These are phyloP conservation scores for Neurospora sp. DNA, from an alignment of 495 filamentous ascomycete genomes.

Conservation along the genomic window DNA sequence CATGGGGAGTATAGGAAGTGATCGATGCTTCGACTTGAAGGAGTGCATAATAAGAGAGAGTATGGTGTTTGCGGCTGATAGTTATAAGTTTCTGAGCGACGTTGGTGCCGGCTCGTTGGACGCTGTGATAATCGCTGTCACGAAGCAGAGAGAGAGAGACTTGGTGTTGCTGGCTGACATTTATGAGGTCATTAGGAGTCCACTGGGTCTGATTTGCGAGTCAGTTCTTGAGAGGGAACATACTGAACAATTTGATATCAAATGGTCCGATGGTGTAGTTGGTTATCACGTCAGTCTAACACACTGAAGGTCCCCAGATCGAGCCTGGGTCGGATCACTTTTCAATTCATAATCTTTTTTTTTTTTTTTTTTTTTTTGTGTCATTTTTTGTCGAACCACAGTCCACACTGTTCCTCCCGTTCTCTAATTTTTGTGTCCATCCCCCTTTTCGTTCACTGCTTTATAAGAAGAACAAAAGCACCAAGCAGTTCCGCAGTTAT, in stretches of 20 bases:
- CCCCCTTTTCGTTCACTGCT: too few relatives aligned
- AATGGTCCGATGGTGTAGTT: neutral
- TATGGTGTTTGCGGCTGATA: too few relatives aligned
- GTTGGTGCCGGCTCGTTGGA: too few relatives aligned
- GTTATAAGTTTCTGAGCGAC: too few relatives aligned
- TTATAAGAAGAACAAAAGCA: too few relatives aligned
- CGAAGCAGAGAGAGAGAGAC: too few relatives aligned
- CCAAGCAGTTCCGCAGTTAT: too few relatives aligned
- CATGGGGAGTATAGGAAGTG: slow-evolving; percentile 1
- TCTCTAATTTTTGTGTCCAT: neutral
- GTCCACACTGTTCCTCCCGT: neutral
- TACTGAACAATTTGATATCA: rapidly evolving
- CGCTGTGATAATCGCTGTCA: too few relatives aligned
- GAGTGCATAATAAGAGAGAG: too few relatives aligned
- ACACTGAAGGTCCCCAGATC: neutral
- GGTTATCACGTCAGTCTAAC: neutral
- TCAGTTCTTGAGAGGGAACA: neutral
- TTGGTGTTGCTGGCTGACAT: too few relatives aligned
- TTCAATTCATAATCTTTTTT: neutral
- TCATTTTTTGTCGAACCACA: neutral
- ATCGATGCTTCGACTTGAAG: neutral
- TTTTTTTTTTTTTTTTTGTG: neutral
- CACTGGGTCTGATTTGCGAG: neutral
- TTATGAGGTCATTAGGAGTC: too few relatives aligned
- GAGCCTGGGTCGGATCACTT: neutral